Conservation (phyloP, 2,329 filamentous ascomycete species). For the Epichloe sibirici region DNA sequence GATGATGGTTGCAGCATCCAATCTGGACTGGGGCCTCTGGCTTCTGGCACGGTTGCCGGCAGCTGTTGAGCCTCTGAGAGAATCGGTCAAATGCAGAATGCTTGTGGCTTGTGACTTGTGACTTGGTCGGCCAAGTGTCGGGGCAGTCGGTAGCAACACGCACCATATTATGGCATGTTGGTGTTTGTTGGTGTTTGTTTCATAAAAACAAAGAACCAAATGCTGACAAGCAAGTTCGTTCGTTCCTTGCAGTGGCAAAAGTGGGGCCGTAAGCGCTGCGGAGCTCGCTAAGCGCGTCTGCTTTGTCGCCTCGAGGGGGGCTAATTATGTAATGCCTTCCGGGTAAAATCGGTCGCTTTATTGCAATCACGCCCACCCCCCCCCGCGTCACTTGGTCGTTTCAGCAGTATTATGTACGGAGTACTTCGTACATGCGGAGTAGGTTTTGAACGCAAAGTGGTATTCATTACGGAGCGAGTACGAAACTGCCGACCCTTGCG, state of each 20-base stretch:
- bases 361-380: background rate
- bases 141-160: background rate
- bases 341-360: background rate
- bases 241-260: background rate
- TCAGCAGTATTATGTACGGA: background rate
- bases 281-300: conserved; percentile 4
- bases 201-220: background rate
- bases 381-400: background rate
- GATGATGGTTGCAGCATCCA: background rate
- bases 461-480: too few relatives aligned
- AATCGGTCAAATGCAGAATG: background rate
- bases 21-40: background rate
- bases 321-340: background rate
- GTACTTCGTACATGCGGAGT: too few relatives aligned
- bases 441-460: background rate
- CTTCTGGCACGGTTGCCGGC: background rate
- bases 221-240: background rate
- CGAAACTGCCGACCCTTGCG: background rate
- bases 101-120: too few relatives aligned
- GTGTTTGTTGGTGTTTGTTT: background rate
- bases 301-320: background rate
- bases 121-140: background rate
- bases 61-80: background rate
- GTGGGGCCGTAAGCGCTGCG: background rate
- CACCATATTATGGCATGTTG: background rate